Evolutionary conservation across 2,329 filamentous ascomycete species (phyloP), one percentile per base, ranked within the genome.

Genomic region (Trichoderma sp.): DNA sequence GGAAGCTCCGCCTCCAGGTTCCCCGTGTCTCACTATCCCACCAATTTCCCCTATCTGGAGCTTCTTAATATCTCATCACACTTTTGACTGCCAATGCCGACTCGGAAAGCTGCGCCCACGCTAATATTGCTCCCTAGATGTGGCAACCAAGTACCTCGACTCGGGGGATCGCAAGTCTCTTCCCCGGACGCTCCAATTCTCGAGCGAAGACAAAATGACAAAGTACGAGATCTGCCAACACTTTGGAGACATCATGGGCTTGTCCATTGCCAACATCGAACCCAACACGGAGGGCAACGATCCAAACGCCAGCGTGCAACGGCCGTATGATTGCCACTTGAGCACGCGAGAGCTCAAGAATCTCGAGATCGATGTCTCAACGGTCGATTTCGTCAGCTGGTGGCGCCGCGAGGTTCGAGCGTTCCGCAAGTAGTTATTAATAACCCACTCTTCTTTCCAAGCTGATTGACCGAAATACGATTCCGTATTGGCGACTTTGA

Each of bases 281-380:
- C 84, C 91, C 11, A 91, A 93, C 77, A 87, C 89, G 28, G 86
- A 92, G 76, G 92, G 92, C 47, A 92, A 92, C 79, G 91, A 93
- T 74, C 89, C 91, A 6, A 90, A 89, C 73, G 89, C 91, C 58
- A 86, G 86, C 26, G 92, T 94, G 0, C 89, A 94, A 82, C 87
- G 94, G 74, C 94, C 95, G 14, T 97, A 93, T 79, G 94, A 97
- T 82, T 95, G 92, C 76, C 94, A 97, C 81, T 84, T 98, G 60
- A 94, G 93, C 77, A 97, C 92, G 9, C 88, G 88, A 81, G 89
- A 85, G 51, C 82, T 97, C 74, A 88, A 88, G 79, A 89, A 93
- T 15, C 79, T 97, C 73, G 93, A 89, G 0, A 92, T 97, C 74
- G 87, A 92, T 77, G 89, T 95, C 71, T 84, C 87, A 60, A 93